Percentiles rank a stretch among this genome's conserved stretches.
These are phyloP conservation scores for Antrodiella citrinella DNA, from an alignment of 768 basidiomycete genomes.

Conservation along the genomic window DNA sequence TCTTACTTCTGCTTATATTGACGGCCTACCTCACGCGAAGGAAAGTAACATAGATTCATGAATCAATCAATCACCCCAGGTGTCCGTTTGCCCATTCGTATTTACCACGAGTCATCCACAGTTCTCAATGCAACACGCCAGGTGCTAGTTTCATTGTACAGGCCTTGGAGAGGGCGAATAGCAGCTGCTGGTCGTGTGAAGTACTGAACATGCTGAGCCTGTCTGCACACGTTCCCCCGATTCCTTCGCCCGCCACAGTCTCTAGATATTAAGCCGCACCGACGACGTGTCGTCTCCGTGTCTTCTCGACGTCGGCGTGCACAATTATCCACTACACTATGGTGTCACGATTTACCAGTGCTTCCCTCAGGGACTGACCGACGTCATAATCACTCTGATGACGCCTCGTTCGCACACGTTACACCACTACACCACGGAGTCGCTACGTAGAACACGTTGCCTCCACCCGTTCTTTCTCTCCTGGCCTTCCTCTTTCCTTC, in stretches of 20 bases:
- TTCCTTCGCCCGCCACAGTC: too few species aligned
- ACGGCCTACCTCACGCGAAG: conserved; percentile 34
- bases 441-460: not conserved
- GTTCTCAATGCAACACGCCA: not conserved
- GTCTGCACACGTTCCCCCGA: too few species aligned
- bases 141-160: not conserved
- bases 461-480: not conserved
- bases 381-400: not conserved
- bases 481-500: not conserved
- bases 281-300: not conserved
- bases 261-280: too few species aligned
- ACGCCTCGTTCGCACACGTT: too few species aligned
- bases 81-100: not conserved
- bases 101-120: not conserved
- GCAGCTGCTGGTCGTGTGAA: not conserved
- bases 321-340: too few species aligned
- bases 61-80: not conserved
- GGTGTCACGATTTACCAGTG: too few species aligned
- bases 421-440: not conserved
- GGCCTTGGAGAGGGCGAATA: not conserved
- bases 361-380: not conserved
- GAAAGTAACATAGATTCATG: not conserved
- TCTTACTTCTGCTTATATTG: conserved; percentile 66
- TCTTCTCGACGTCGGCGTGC: too few species aligned
- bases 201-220: too few species aligned